Conservation (phyloP, 1,284 basidiomycete genomes). For the Tylopilus orsonianus region DNA sequence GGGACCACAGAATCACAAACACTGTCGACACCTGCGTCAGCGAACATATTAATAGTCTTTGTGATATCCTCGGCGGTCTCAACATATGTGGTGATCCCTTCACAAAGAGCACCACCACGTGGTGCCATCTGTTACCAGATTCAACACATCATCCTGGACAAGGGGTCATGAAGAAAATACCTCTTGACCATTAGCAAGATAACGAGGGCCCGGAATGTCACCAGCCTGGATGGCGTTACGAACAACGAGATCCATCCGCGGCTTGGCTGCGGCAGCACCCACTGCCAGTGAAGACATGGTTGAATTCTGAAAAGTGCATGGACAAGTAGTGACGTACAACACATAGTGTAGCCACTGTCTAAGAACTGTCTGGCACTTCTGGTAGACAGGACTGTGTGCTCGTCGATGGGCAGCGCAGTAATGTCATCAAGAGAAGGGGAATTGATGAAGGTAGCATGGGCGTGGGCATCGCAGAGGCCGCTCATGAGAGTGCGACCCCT, state of each 20-base stretch:
- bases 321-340: slow-evolving; percentile 17
- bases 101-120: slow-evolving; percentile 29
- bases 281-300: slow-evolving; percentile 13
- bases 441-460: slow-evolving; percentile 30
- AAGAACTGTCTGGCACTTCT: slow-evolving; percentile 31
- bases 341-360: slow-evolving; percentile 36
- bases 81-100: slow-evolving; percentile 34
- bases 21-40: slow-evolving; percentile 24
- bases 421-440: slow-evolving; percentile 28
- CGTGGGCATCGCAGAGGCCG: slow-evolving; percentile 32
- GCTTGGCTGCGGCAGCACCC: slow-evolving; percentile 34
- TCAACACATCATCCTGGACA: background rate
- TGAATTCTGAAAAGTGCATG: background rate
- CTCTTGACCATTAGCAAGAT: slow-evolving; percentile 34
- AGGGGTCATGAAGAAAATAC: slow-evolving; percentile 7
- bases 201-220: slow-evolving; percentile 34
- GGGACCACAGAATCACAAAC: slow-evolving; percentile 12
- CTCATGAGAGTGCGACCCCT: slow-evolving; percentile 32
- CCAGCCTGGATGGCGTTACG: slow-evolving; percentile 35
- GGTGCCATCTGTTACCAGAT: slow-evolving; percentile 29
- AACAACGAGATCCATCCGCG: slow-evolving; percentile 30
- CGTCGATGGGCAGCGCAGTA: slow-evolving; percentile 26
- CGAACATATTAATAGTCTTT: slow-evolving; percentile 18
- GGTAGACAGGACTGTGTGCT: slow-evolving; percentile 28
- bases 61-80: slow-evolving; percentile 26